Evolutionary conservation across 805 yeast species (phyloP), one percentile per base, ranked within the genome.

Genomic region (Danielia reshetovae): DNA sequence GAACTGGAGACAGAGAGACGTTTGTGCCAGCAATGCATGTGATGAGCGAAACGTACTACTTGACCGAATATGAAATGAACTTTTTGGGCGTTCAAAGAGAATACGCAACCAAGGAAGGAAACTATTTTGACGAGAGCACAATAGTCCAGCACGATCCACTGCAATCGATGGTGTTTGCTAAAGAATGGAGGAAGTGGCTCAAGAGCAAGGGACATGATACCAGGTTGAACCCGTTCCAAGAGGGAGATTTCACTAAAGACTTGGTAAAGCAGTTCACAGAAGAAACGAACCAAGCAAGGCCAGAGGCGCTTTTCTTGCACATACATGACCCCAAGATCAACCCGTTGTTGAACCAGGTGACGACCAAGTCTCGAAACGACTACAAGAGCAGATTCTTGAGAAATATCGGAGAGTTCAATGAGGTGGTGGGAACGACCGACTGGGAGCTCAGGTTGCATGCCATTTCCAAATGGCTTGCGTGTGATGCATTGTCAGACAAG

Each of bases 361-460:
- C 46, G 19, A 23, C 29, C 7, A 30, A 33, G 27, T 22, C 40
- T 16, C 38, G 36, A 24, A 52, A 50, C 41, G 40, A 46, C 34
- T 55, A 46, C 38, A 36, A 47, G 7, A 37, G 46, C 18, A 38
- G 68, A 35, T 53, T 48, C 34, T 34, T 61, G 15, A 59, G 60
- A 7, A 22, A 30, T 4, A 49, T 51, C 9, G 57, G 55, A 5
- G 40, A 27, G 16, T 38, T 40, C 28, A 41, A 42, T 4, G 46
- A 46, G 3, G 36, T 49, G 9, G 42, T 51, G 16, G 45, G 45
- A 14, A 18, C 30, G 1, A 32, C 37, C 5, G 68, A 62, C 37
- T 62, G 68, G 68, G 67, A 62, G 37, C 43, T 62, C 29, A 43
- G 49, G 32, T 55, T 61, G 40, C 65, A 59, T 35, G 40, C 65